Evolutionary conservation across 169 alveolate genomes (phyloP), one percentile per base, ranked within the genome.

Genomic region (Besnoitia besnoiti): DNA sequence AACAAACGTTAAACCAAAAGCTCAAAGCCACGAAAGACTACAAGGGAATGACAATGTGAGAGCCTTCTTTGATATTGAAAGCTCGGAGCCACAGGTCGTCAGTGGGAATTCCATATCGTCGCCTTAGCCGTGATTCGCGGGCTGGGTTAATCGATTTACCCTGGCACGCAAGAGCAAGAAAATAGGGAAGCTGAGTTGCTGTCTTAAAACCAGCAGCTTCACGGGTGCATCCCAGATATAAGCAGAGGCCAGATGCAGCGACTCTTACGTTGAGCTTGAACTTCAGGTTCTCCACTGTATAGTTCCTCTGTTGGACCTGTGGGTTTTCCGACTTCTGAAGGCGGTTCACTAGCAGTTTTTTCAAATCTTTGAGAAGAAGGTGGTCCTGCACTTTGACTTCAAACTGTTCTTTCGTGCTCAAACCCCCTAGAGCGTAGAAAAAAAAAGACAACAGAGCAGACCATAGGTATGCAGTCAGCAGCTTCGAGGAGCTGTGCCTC

Each of bases 11-110:
- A n/a, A n/a, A n/a, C n/a, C n/a, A n/a, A n/a, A n/a, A n/a, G n/a
- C n/a, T n/a, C n/a, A n/a, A n/a, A n/a, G n/a, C n/a, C n/a, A n/a
- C n/a, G n/a, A n/a, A n/a, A n/a, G n/a, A n/a, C n/a, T 50, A 67
- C 51, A 89, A 7, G 37, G 80, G 55, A 73, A 89, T 80, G 37
- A 73, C 30, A 3, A 89, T 88, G 19, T 42, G 85, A 0, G 92
- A 67, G 73, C 59, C 44, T 84, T 89, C 88, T 12, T 89, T 89
- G 30, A 89, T 47, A 7, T 73, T 47, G 75, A 89, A 89, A 8
- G 88, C 92, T 19, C 92, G 50, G 30, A 89, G 88, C 92, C 92
- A 89, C 47, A 89, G 47, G 37, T 75, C 77, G 14, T 75, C 50
- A 0, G 92, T 76, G 0, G 77, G 62, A 39, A 89, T 49, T 8